phyloP scores from a whole-genome alignment of 805 yeast species.

The Myxozyma nipponensis region DNA sequence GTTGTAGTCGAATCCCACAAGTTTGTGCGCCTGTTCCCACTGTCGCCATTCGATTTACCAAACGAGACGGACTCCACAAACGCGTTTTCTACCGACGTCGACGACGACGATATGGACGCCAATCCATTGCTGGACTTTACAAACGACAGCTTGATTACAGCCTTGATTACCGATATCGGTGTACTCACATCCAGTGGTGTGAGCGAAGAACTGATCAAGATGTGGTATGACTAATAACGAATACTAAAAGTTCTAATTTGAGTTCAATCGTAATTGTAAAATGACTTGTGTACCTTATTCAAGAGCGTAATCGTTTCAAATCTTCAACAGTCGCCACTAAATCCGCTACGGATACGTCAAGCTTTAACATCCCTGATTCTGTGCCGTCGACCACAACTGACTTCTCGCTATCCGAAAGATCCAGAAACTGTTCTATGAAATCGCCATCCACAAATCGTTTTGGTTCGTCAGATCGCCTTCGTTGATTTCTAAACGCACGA shows the following conservation, averaged over 20 bases:
- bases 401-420: constrained; percentile 14
- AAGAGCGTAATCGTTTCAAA: constrained; percentile 23
- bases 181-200: constrained; percentile 97
- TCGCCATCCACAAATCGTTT: constrained; percentile 29
- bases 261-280: background rate
- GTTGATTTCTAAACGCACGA: constrained; percentile 16
- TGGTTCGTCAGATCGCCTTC: constrained; percentile 13
- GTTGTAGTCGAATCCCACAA: constrained; percentile 94
- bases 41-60: constrained; percentile 89
- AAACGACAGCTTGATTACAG: constrained; percentile 92
- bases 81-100: constrained; percentile 16
- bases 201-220: constrained; percentile 94
- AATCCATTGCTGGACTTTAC: constrained; percentile 82
- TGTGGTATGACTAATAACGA: constrained; percentile 44
- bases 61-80: constrained; percentile 34
- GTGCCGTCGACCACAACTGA: constrained; percentile 11
- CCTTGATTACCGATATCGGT: constrained; percentile 92
- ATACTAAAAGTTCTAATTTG: background rate
- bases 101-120: constrained; percentile 37
- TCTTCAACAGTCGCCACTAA: constrained; percentile 21
- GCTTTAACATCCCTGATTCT: constrained; percentile 4
- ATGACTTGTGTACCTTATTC: background rate
- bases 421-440: constrained; percentile 24
- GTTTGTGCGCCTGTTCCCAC: constrained; percentile 92
- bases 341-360: constrained; percentile 6